phyloP scores from a whole-genome alignment of 768 basidiomycete species.

The Saitozyma podzolica region DNA sequence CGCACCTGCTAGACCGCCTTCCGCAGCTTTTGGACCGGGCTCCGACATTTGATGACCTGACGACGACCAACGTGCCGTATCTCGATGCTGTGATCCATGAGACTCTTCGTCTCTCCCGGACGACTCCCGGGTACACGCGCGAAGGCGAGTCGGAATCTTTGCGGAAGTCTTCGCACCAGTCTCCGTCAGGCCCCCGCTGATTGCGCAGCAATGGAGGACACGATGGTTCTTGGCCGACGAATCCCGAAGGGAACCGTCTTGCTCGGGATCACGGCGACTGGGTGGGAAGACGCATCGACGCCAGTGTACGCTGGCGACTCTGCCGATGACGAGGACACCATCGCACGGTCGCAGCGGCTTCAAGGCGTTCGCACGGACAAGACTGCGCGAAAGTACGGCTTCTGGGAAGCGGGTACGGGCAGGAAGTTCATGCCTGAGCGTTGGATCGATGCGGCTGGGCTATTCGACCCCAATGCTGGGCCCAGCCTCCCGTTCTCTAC shows the following conservation, averaged over 20 bases:
- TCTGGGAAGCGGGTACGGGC: conserved; percentile 30
- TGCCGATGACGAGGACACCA: conserved; percentile 1
- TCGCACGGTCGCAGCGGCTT: neutral
- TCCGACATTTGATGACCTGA: conserved; percentile 38
- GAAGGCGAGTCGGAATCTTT: conserved; percentile 15
- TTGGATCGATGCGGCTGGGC: conserved; percentile 33
- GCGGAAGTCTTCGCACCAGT: no score
- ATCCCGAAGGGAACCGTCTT: conserved; percentile 40
- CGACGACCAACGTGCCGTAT: conserved; percentile 27
- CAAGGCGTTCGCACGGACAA: neutral
- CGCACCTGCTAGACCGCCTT: conserved; percentile 18
- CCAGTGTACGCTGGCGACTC: conserved; percentile 7
- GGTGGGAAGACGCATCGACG: conserved; percentile 20
- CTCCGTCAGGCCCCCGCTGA: no score
- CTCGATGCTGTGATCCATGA: conserved; percentile 47
- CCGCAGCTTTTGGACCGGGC: conserved; percentile 24
- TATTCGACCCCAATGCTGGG: conserved; percentile 35
- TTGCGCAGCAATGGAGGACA: conserved; percentile 32
- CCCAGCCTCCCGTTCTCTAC: conserved; percentile 41
- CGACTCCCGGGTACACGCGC: conserved; percentile 32
- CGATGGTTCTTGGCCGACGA: conserved; percentile 34
- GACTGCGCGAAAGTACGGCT: conserved; percentile 25
- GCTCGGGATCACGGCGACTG: conserved; percentile 21
- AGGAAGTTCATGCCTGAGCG: conserved; percentile 38
- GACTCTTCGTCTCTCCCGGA: conserved; percentile 34